phyloP scores from a whole-genome alignment of 2,329 filamentous ascomycete genomes.

The Alternaria conjuncta region DNA sequence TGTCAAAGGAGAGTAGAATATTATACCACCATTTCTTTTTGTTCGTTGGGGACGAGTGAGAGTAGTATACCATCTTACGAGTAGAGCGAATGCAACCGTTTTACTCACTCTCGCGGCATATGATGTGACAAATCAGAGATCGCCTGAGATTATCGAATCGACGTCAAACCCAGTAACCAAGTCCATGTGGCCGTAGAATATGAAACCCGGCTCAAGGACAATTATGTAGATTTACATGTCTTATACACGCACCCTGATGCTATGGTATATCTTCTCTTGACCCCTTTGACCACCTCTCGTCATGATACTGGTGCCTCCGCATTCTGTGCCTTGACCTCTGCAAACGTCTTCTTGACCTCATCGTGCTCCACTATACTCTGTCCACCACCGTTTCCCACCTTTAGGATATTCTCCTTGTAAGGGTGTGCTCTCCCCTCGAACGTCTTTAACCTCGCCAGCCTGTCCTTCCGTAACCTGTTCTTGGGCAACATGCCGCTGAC shows the following conservation, averaged over 20 bases:
- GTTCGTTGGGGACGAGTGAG: slow-evolving; percentile 15
- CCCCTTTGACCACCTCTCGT: slow-evolving; percentile 1
- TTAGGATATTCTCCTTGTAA: slow-evolving; percentile 85
- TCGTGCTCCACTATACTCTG: slow-evolving; percentile 43
- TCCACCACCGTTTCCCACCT: slow-evolving; percentile 60
- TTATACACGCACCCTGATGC: background rate
- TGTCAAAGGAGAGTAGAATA: slow-evolving; percentile 34
- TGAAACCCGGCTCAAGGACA: background rate
- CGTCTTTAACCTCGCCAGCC: slow-evolving; percentile 87
- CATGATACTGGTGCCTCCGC: slow-evolving; percentile 28
- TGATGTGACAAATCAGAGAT: background rate
- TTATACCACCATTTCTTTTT: slow-evolving; percentile 31
- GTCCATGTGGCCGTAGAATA: background rate
- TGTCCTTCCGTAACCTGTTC: slow-evolving; percentile 87
- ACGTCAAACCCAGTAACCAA: background rate
- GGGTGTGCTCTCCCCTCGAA: slow-evolving; percentile 94
- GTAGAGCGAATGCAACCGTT: background rate
- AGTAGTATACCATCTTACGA: slow-evolving; percentile 17
- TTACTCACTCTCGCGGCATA: background rate
- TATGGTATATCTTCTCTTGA: background rate
- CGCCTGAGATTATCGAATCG: background rate
- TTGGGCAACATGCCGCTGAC: slow-evolving; percentile 98
- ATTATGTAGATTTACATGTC: background rate
- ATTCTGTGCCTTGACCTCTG: slow-evolving; percentile 21
- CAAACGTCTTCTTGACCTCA: slow-evolving; percentile 49